These are phyloP conservation scores for Arxiozyma telluris DNA, from an alignment of 1,139 yeast species.

Conservation along the genomic window DNA sequence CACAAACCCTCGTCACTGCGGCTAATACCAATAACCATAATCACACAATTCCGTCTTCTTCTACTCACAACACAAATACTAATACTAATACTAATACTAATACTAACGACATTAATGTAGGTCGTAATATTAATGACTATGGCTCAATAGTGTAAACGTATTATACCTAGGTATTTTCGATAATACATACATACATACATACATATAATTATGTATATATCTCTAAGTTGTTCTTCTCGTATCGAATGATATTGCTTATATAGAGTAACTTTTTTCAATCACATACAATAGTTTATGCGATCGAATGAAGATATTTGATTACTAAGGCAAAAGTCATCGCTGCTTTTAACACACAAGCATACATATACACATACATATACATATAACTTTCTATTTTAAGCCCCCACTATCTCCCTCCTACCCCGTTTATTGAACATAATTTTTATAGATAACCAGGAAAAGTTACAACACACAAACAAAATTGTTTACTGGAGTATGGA, in stretches of 20 bases:
- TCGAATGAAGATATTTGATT: neutral
- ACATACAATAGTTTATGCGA: no score
- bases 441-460: neutral
- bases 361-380: neutral
- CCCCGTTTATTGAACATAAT: no score
- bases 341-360: neutral
- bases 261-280: neutral
- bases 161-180: no score
- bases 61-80: neutral
- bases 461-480: neutral
- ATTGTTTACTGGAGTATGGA: slow-evolving; percentile 39
- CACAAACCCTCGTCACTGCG: slow-evolving; percentile 2
- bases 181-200: no score
- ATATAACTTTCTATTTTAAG: no score
- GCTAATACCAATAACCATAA: slow-evolving; percentile 6
- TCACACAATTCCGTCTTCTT: neutral
- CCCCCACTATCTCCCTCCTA: no score
- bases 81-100: neutral
- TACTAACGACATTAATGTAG: neutral
- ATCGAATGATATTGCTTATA: neutral
- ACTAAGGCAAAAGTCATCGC: neutral
- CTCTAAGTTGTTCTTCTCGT: neutral
- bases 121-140: neutral
- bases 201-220: no score
- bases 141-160: slow-evolving; percentile 9